Evolutionary conservation across 2,329 filamentous ascomycete species (phyloP), one percentile per base, ranked within the genome.

Genomic region (Ophiosphaerella herpotricha): DNA sequence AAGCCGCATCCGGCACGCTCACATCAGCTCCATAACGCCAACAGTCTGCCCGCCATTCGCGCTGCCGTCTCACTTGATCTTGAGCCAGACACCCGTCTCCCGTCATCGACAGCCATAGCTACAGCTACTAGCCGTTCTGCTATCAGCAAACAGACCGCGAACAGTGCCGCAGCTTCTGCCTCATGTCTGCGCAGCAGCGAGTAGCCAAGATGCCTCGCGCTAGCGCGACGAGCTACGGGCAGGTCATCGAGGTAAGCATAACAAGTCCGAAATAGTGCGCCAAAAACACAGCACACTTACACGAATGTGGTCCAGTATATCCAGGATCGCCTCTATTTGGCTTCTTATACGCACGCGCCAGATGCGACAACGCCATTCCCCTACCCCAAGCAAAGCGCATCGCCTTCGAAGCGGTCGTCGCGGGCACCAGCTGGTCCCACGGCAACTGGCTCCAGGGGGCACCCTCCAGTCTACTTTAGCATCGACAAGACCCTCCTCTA

Each of bases 401-500:
- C 88, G 49, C 89, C 88, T n/a, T 85, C 80, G 75, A 96, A 91
- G 80, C 84, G 84, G 62, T 88, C 86, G 18, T 83, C 87, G 54
- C 81, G 86, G 73, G 81, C 83, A 23, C 84, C 83, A 51, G 80
- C 84, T 29, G 83, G 81, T 18, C 80, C 84, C 14, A 80, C 78
- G 43, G 73, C 80, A 8, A 74, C 74, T 23, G 74, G 80, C n/a
- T 76, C 80, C 45, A 84, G 82, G 60, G 78, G 73, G 38, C 74
- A 77, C 43, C 77, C 86, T 47, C 94, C 94, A 1, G 92, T 90
- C 71, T 99, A 97, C 78, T 99, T 99, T 76, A 93, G 91, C 43
- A 87, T 97, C 61, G 94, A 99, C 71, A 90, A 96, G 70, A 88
- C 82, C 35, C 85, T 99, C 38, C 82, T 96, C 39, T 99, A 99